Evolutionary conservation across 371 early-diverging fungal genomes (phyloP).

Genomic region (Mortierella sp.): DNA sequence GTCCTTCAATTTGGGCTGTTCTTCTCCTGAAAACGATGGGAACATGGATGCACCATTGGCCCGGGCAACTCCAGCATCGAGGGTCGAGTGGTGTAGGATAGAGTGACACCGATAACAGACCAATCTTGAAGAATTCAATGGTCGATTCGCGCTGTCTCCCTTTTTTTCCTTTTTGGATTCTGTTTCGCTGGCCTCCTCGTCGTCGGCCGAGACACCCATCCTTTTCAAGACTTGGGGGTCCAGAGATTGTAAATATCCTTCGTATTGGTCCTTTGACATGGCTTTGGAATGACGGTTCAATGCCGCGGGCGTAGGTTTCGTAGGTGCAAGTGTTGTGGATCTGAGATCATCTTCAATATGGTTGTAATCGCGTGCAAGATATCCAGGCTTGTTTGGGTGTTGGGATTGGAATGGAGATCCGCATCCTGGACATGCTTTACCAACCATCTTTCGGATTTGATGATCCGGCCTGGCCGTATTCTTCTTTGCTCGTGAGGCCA

Average conservation of each 20-base stretch:
- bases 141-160: background rate
- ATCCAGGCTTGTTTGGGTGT: slow-evolving; percentile 26
- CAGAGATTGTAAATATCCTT: slow-evolving; percentile 20
- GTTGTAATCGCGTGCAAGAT: slow-evolving; percentile 11
- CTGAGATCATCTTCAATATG: background rate
- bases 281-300: slow-evolving; percentile 19
- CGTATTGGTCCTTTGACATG: slow-evolving; percentile 28
- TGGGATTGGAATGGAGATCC: slow-evolving; percentile 37
- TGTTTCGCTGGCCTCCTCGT: too few species aligned
- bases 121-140: slow-evolving; percentile 6
- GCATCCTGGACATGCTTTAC: slow-evolving; percentile 47
- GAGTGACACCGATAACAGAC: slow-evolving; percentile 51
- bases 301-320: background rate
- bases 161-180: background rate
- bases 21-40: slow-evolving; percentile 31
- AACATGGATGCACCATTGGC: slow-evolving; percentile 18
- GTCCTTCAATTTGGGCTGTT: too few species aligned
- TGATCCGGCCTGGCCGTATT: background rate
- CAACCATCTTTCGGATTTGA: slow-evolving; percentile 14
- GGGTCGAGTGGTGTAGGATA: slow-evolving; percentile 39
- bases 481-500: background rate
- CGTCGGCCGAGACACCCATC: slow-evolving; percentile 16
- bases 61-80: slow-evolving; percentile 7
- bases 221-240: slow-evolving; percentile 35
- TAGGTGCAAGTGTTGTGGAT: background rate